These are phyloP conservation scores for Novymonas esmeraldas DNA, from an alignment of 208 protist genomes.

Conservation along the genomic window DNA sequence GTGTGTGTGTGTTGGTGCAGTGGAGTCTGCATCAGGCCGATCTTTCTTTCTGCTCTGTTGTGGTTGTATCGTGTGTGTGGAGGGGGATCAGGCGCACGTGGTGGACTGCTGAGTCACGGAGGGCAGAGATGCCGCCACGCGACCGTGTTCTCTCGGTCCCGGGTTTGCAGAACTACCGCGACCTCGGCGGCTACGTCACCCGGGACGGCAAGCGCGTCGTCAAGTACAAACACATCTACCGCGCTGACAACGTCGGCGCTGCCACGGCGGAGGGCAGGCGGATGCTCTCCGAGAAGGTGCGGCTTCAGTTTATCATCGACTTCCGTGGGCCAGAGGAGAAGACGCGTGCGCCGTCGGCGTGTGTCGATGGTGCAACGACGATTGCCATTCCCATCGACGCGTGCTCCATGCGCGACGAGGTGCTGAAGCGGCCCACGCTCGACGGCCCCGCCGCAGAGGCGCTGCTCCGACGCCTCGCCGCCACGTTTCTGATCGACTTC, in stretches of 20 bases:
- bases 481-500: constrained; percentile 35
- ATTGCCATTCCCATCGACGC: constrained; percentile 36
- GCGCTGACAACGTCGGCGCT: constrained; percentile 33
- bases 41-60: neutral
- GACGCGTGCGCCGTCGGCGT: constrained; percentile 13
- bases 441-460: constrained; percentile 22
- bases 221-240: constrained; percentile 38
- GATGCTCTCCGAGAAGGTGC: constrained; percentile 29
- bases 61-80: neutral
- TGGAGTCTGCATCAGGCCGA: neutral
- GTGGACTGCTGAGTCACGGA: too few relatives aligned
- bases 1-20: neutral
- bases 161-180: constrained; percentile 43
- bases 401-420: constrained; percentile 1
- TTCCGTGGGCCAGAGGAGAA: constrained; percentile 36
- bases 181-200: constrained; percentile 49
- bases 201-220: constrained; percentile 26
- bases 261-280: constrained; percentile 16
- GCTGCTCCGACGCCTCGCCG: constrained; percentile 19
- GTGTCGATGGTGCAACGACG: constrained; percentile 9
- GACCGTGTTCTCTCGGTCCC: constrained; percentile 16
- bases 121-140: constrained; percentile 3
- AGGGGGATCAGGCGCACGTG: neutral
- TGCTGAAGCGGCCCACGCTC: constrained; percentile 4
- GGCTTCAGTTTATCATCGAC: constrained; percentile 41